Base-by-base conservation (phyloP, 768 basidiomycete genomes). In the Paxillus ammoniavirescens region DNA sequence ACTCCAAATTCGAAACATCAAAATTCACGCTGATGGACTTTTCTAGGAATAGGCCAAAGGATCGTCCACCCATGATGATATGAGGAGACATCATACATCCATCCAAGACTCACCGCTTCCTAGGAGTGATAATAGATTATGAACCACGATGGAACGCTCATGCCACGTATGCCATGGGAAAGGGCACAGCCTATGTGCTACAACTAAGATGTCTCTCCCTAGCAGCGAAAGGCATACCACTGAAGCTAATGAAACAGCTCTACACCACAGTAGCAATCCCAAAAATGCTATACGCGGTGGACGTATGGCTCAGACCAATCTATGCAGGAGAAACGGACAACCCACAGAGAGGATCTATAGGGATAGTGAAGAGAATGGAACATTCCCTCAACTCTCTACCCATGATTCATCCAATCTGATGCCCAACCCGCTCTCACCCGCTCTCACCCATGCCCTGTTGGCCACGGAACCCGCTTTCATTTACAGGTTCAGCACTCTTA, bases 271-370 rank as follows among this genome's bases (percentile, higher is more conserved):
- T 38, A 5, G 21, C 26, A 0, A 1, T 45, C 6, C 60, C 58
- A 0, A 52, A 50, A 30, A 55, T 62, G 54, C 43, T 50, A 5
- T 63, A 60, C 8, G 54, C 47, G 2, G 30, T 57, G 4, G 26
- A 38, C 1, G 48, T 58, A 1, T 62, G 61, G 59, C 53, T 47
- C 47, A 15, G 14, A 13, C 59, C 59, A 0, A 37, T 63, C 6
- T 8, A n/a, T 17, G 23, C 15, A 5, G 23, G 49, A 26, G 38
- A 37, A 23, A 26, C 42, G 42, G 36, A 45, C 30, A 7, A n/a
- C 1, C 7, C 31, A 21, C 10, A 18, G 30, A 2, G 43, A 31
- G 13, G 57, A 50, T 5, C 49, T 0, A 15, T 35, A 23, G 54
- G 60, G 1, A 23, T 56, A 5, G 30, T 47, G 8, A 47, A 42